phyloP scores from a whole-genome alignment of 2,329 filamentous ascomycete species.

The Sarocladium kiliense region DNA sequence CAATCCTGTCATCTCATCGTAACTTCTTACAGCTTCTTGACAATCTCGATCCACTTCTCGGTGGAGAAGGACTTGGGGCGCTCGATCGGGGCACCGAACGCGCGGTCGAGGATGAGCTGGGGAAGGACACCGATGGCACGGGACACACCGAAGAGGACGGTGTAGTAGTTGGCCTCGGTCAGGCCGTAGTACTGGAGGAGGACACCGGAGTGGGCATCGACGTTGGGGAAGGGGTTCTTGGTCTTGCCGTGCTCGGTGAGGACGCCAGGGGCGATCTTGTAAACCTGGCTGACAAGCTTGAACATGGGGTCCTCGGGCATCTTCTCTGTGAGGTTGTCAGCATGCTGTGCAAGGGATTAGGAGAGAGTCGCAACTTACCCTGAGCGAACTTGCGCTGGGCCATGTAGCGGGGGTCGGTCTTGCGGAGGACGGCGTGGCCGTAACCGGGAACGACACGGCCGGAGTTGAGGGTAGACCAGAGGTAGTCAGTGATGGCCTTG shows the following conservation, averaged over 20 bases:
- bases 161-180: slow-evolving; percentile 99
- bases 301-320: slow-evolving; percentile 98
- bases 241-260: slow-evolving; percentile 99
- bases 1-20: neutral
- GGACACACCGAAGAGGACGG: slow-evolving; percentile 97
- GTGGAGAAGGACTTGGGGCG: slow-evolving; percentile 98
- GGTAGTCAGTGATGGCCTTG: slow-evolving; percentile 95
- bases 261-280: slow-evolving; percentile 98
- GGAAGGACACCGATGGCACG: slow-evolving; percentile 97
- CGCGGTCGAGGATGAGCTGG: slow-evolving; percentile 99
- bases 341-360: neutral
- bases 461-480: slow-evolving; percentile 93
- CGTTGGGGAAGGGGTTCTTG: slow-evolving; percentile 99
- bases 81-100: slow-evolving; percentile 94
- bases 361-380: slow-evolving; percentile 24
- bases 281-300: slow-evolving; percentile 99
- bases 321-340: slow-evolving; percentile 51
- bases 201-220: slow-evolving; percentile 97
- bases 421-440: slow-evolving; percentile 97
- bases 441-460: slow-evolving; percentile 97
- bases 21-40: slow-evolving; percentile 74
- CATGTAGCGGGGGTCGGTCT: slow-evolving; percentile 98
- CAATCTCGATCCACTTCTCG: slow-evolving; percentile 91
- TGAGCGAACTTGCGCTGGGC: slow-evolving; percentile 97
- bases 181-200: slow-evolving; percentile 99